A percentile compares a stretch with the other conserved stretches of the same genome.
Conservation (phyloP, 768 basidiomycete species). For the Obba rivulosa region DNA sequence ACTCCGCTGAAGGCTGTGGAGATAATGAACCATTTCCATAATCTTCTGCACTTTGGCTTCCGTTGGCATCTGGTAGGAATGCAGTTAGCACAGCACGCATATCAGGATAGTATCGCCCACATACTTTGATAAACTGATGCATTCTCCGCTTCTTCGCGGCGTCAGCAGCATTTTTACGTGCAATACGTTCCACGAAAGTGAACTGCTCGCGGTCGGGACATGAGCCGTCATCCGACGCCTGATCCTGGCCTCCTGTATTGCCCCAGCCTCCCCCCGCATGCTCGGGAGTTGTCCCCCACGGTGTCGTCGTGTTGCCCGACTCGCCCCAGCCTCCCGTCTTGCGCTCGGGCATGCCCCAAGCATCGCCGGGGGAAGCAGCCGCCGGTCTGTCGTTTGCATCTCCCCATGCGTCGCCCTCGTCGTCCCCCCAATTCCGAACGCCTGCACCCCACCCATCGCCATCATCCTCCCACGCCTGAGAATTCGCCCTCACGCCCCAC, state of each 20-base stretch:
- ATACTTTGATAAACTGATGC: slow-evolving; percentile 48
- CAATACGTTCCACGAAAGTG: slow-evolving; percentile 43
- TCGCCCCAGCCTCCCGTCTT: background rate
- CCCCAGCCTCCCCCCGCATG: background rate
- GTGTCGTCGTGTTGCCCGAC: background rate
- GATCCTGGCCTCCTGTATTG: too few relatives aligned
- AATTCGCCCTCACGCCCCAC: slow-evolving; percentile 1
- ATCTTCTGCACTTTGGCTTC: slow-evolving; percentile 50
- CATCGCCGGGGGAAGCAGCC: too few relatives aligned
- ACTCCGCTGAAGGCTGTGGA: slow-evolving; percentile 21
- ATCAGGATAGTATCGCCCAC: too few relatives aligned
- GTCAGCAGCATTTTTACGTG: slow-evolving; percentile 33
- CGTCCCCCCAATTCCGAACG: background rate
- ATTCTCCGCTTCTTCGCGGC: slow-evolving; percentile 37
- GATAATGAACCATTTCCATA: slow-evolving; percentile 38
- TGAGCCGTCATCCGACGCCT: background rate
- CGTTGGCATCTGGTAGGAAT: slow-evolving; percentile 42
- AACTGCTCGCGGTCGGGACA: slow-evolving; percentile 17
- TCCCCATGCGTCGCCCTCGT: background rate
- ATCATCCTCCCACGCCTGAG: slow-evolving; percentile 3
- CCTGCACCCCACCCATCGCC: slow-evolving; percentile 4
- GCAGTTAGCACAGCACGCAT: too few relatives aligned
- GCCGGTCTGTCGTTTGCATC: too few relatives aligned
- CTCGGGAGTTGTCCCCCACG: background rate
- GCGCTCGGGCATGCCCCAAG: background rate